Base-by-base conservation (phyloP, 345 rosid species). In the Cardamine occulta region DNA sequence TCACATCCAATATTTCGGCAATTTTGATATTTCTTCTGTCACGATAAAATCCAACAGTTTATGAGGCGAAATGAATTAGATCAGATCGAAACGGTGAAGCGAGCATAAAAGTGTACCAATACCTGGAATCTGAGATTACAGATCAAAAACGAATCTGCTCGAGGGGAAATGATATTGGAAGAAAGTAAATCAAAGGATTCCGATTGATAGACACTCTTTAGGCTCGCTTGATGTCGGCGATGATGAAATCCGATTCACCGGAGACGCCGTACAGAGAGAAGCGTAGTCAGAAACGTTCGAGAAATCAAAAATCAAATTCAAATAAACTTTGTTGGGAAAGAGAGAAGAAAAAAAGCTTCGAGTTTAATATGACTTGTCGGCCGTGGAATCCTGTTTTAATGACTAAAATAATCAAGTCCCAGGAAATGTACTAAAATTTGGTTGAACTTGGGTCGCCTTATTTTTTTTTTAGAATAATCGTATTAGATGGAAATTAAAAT, bases 41-140 rank as follows among this genome's bases (percentile, higher is more conserved):
- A 58, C 32, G 32, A 48, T 47, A 47, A 34, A 48, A 48, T 32
- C 67, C 53, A 21, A 63, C 63, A 53, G 63, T 10, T 56, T 8
- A 19, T 6, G 58, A 59, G 1, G 21, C 63, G 34, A 73, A 15
- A 26, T 18, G 19, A 28, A 40, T 18, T 18, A 68, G 40, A 75
- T 68, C 61, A 61, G 74, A 61, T 75, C 70, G 40, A 49, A 60
- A 12, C 26, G 53, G 57, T 18, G 32, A 64, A 54, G 63, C 51
- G 53, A 37, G 42, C 24, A 64, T 19, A 18, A 23, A 44, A 71
- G 32, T 60, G 35, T 8, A 23, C 0, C 28, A 6, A 8, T 57
- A 77, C 76, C 80, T 77, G 19, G 55, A 71, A 64, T 57, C 62
- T 71, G 68, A 65, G 72, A 70, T 55, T 21, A 24, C 26, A 54